Base-by-base conservation (phyloP, 768 basidiomycete species). In the Tricholoma terreum region DNA sequence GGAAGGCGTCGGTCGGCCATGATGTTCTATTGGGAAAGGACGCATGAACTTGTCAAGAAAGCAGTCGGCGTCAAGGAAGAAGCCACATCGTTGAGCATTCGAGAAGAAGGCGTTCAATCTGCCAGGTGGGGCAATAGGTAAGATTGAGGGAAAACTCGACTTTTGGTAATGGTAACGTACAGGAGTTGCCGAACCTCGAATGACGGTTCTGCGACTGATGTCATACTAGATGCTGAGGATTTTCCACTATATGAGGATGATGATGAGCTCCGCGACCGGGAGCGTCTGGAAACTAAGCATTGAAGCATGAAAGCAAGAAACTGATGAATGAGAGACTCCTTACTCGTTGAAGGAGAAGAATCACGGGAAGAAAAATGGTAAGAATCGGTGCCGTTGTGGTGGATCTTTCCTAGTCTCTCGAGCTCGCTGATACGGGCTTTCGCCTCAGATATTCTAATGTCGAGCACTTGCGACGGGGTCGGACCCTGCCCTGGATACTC, bases 401-500 rank as follows among this genome's bases (percentile, higher is more conserved):
- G 38, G 30, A 22, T 30, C 3, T 60, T 61, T 0, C 61, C 65
- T 0, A 70, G 62, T 52, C 65, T 64, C 58, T 81, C 76, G 1
- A 81, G 64, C 21, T 80, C 73, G 30, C 67, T 69, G 4, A 84
- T 71, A 19, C 80, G 75, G 5, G 66, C 65, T 55, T 77, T 74
- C 10, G 85, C 65, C 12, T 75, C 71, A 0, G 73, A 68, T 9
- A 84, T 70, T 5, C 78, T 70, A 21, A 79, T 75, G 62, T 84
- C 80, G 4, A 85, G 65, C 0, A 74, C 61, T 60, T 84, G 70
- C 0, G 76, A 79, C 8, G 69, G 73, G 0, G 81, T 75, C 12
- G 74, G 74, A 14, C 76, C 77, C 10, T 66, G 67, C 4, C 73
- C 78, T 2, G 77, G 77, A 61, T 84, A 85, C 68, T 85, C 84